These are phyloP conservation scores for Aotearoamyces nothofagi DNA, from an alignment of 2,329 filamentous ascomycete genomes.

Conservation along the genomic window DNA sequence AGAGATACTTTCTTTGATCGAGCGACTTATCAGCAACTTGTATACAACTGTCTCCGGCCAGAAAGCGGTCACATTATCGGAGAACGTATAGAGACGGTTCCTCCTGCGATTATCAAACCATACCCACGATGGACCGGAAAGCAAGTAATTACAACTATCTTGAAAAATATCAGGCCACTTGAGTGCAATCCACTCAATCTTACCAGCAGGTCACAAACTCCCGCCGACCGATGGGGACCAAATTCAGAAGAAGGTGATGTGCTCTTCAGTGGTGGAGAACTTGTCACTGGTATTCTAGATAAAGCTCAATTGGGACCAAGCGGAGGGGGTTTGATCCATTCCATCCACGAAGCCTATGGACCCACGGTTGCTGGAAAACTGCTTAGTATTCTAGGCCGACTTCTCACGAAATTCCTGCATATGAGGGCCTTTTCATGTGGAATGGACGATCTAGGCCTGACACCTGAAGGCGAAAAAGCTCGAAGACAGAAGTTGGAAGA, in stretches of 20 bases:
- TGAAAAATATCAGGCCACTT: slow-evolving; percentile 78
- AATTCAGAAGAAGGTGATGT: slow-evolving; percentile 68
- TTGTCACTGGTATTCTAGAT: slow-evolving; percentile 83
- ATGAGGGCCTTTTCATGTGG: slow-evolving; percentile 95
- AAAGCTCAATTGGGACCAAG: slow-evolving; percentile 89
- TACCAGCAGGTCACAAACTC: slow-evolving; percentile 63
- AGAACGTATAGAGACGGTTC: slow-evolving; percentile 66
- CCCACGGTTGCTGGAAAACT: slow-evolving; percentile 74
- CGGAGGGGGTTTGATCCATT: slow-evolving; percentile 76
- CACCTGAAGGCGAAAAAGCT: slow-evolving; percentile 57
- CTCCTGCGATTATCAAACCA: slow-evolving; percentile 73
- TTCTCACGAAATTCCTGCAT: slow-evolving; percentile 78
- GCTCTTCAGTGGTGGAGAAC: slow-evolving; percentile 71
- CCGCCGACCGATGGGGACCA: slow-evolving; percentile 63
- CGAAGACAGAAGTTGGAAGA: slow-evolving; percentile 54
- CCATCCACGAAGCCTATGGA: slow-evolving; percentile 87
- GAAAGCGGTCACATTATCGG: slow-evolving; percentile 79
- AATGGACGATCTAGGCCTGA: slow-evolving; percentile 88
- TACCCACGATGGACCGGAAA: slow-evolving; percentile 84
- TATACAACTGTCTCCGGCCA: slow-evolving; percentile 79
- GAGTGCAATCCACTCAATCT: slow-evolving; percentile 67
- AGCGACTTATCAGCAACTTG: slow-evolving; percentile 81
- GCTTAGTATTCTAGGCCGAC: slow-evolving; percentile 74
- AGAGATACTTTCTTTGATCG: slow-evolving; percentile 82
- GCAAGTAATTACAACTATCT: slow-evolving; percentile 81